Evolutionary conservation across 2,329 filamentous ascomycete species (phyloP).

Genomic region (Blastomyces percursus): DNA sequence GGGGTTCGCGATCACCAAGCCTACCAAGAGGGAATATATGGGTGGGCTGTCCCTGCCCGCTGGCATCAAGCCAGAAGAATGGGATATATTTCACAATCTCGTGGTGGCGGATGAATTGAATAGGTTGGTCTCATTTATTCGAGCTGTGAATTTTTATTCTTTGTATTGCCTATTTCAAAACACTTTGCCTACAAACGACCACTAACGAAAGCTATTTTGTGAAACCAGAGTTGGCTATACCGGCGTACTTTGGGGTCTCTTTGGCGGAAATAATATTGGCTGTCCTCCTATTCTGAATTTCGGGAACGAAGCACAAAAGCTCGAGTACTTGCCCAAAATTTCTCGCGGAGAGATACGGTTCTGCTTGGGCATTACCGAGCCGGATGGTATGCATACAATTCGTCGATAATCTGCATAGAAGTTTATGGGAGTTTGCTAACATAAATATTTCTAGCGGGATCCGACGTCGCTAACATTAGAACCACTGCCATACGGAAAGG

Average conservation of each 20-base stretch:
- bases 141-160: not conserved
- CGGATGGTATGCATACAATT: conserved; percentile 36
- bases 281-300: conserved; percentile 53
- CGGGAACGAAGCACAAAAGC: conserved; percentile 50
- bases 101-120: conserved; percentile 45
- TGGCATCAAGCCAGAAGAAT: conserved; percentile 38
- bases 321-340: conserved; percentile 48
- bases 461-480: conserved; percentile 53
- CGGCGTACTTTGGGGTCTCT: conserved; percentile 48
- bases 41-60: conserved; percentile 34
- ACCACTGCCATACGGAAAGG: conserved; percentile 48
- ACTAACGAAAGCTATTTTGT: not conserved
- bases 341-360: conserved; percentile 50
- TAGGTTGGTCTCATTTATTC: conserved; percentile 6
- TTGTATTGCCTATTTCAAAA: not conserved
- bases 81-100: conserved; percentile 48
- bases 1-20: conserved; percentile 30
- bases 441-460: conserved; percentile 37
- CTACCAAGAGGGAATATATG: conserved; percentile 30
- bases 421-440: conserved; percentile 16
- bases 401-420: not conserved
- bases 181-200: not conserved
- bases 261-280: conserved; percentile 52
- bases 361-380: conserved; percentile 56
- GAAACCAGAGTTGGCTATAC: conserved; percentile 42